A percentile compares a stretch with the other conserved stretches of the same genome.
Conservation (phyloP, 768 basidiomycete genomes). For the Lanmaoa rubissima region DNA sequence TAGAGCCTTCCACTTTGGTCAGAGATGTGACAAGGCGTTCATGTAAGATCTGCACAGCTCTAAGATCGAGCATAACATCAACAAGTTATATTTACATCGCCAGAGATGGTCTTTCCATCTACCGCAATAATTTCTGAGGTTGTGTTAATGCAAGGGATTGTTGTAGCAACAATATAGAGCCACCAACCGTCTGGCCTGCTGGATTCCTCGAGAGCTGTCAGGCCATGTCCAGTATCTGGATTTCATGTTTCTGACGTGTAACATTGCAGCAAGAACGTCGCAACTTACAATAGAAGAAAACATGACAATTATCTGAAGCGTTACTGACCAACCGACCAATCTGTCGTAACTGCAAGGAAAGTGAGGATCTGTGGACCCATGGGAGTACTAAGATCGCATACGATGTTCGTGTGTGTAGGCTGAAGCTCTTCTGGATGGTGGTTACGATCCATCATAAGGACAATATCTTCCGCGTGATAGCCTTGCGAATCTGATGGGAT, state of each 20-base stretch:
- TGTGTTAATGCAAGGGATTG: not conserved
- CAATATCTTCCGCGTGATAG: constrained; percentile 40
- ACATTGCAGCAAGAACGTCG: not conserved
- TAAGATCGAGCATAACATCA: not conserved
- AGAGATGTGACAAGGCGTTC: not conserved
- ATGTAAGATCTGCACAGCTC: constrained; percentile 1
- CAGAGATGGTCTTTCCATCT: constrained; percentile 1
- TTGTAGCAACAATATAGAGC: not conserved
- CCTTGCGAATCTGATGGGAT: constrained; percentile 17
- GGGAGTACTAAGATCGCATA: constrained; percentile 18
- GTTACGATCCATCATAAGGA: constrained; percentile 26
- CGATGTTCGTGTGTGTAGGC: constrained; percentile 45
- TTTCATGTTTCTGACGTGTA: not conserved
- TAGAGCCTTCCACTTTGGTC: not conserved
- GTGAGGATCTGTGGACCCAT: not conserved
- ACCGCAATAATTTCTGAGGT: not conserved
- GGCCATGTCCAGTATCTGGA: constrained; percentile 13
- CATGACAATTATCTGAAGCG: constrained; percentile 41
- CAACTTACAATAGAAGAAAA: constrained; percentile 53
- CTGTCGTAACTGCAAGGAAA: constrained; percentile 34
- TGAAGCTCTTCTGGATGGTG: constrained; percentile 21
- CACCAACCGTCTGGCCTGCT: constrained; percentile 46
- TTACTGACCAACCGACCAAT: constrained; percentile 42
- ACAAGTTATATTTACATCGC: constrained; percentile 2
- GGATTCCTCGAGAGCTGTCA: constrained; percentile 33